A percentile compares a stretch with the other conserved stretches of the same genome.
Evolutionary conservation across 352 stramenopile genomes (phyloP).

Genomic region (Globisporangium splendens): DNA sequence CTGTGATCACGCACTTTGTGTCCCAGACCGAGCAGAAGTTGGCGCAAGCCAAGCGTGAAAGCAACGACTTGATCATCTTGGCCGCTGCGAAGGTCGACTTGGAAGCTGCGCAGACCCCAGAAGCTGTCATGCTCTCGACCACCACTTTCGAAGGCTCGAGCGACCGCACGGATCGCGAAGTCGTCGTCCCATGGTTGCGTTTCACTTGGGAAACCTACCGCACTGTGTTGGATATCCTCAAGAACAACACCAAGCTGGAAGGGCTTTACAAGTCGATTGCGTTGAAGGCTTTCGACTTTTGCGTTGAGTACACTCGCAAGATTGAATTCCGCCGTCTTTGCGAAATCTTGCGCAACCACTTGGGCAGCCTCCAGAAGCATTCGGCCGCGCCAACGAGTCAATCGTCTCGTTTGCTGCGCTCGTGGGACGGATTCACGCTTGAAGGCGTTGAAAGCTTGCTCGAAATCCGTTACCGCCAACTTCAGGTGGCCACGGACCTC

Average conservation of each 20-base stretch:
- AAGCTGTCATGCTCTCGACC: constrained; percentile 95
- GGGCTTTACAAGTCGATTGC: constrained; percentile 72
- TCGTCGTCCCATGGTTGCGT: constrained; percentile 91
- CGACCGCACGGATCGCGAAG: constrained; percentile 92
- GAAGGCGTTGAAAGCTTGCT: constrained; percentile 96
- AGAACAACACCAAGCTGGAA: constrained; percentile 94
- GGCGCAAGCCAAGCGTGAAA: constrained; percentile 76
- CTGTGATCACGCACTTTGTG: constrained; percentile 92
- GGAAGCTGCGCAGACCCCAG: constrained; percentile 91
- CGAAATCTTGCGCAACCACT: constrained; percentile 96
- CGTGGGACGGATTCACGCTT: constrained; percentile 95
- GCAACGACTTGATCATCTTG: constrained; percentile 83
- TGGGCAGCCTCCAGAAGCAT: constrained; percentile 94
- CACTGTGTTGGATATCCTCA: constrained; percentile 96
- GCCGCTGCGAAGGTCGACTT: constrained; percentile 85
- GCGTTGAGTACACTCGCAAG: constrained; percentile 86
- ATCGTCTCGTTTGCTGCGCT: constrained; percentile 85
- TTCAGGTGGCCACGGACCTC: constrained; percentile 93
- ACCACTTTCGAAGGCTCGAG: constrained; percentile 95
- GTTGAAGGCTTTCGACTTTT: constrained; percentile 84
- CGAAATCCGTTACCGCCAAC: constrained; percentile 95
- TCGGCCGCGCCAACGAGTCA: constrained; percentile 61
- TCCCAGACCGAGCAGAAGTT: constrained; percentile 88
- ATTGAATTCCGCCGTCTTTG: constrained; percentile 96
- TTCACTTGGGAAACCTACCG: constrained; percentile 99